Conservation (phyloP, 176 grass and related monocot species). For the Dactylis glomerata region DNA sequence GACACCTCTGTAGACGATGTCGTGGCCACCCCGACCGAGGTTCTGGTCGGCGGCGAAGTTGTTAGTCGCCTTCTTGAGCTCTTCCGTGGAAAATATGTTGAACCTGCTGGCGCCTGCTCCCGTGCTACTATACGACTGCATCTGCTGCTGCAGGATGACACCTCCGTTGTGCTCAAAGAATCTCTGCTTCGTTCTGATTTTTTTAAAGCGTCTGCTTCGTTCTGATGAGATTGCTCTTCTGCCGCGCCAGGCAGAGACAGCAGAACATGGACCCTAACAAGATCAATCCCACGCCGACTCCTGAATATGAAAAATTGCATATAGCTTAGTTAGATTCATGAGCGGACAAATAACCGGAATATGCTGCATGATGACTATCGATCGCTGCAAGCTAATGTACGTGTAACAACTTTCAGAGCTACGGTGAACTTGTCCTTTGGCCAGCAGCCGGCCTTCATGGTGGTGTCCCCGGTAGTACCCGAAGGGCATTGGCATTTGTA, state of each 20-base stretch:
- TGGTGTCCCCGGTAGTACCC: too few relatives aligned
- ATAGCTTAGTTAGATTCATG: too few relatives aligned
- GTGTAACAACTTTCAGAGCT: constrained; percentile 48
- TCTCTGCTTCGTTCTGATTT: constrained; percentile 38
- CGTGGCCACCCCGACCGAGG: too few relatives aligned
- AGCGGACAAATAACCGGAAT: too few relatives aligned
- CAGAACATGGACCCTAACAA: constrained; percentile 20
- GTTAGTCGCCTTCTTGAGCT: too few relatives aligned
- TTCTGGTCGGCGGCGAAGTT: too few relatives aligned
- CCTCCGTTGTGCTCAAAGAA: constrained; percentile 71
- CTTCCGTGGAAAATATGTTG: not conserved
- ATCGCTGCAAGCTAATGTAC: constrained; percentile 1
- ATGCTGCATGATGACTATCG: too few relatives aligned
- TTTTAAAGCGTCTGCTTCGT: too few relatives aligned
- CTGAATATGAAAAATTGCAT: constrained; percentile 14
- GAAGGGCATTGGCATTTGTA: constrained; percentile 24
- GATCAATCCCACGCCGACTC: constrained; percentile 29
- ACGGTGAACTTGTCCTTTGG: constrained; percentile 40
- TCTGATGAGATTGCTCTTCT: constrained; percentile 56
- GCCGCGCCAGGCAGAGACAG: constrained; percentile 30
- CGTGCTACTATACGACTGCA: constrained; percentile 16
- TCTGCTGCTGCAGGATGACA: constrained; percentile 42
- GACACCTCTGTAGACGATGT: too few relatives aligned
- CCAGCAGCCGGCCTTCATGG: constrained; percentile 28
- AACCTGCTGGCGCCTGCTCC: not conserved